Base-by-base conservation (phyloP, 371 early-diverging fungal species). In the Blakeslea trispora region DNA sequence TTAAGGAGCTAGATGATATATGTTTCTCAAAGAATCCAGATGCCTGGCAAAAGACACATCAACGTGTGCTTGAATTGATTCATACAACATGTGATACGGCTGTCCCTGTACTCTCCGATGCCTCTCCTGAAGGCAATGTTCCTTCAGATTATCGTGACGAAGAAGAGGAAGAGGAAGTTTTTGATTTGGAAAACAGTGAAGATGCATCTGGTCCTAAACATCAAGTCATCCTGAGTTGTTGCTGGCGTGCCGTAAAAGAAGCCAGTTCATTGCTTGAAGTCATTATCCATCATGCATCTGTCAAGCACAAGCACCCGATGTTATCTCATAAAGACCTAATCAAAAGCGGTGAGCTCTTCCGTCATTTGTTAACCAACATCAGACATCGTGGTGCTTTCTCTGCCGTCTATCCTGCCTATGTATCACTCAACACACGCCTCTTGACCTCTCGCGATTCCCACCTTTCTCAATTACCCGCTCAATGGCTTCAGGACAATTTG, bases 351-450 rank as follows among this genome's bases (percentile, higher is more conserved):
- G 63, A 70, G 2, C 68, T 87, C 22, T 76, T 91, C 41, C 74
- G 82, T 10, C 66, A 64, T 10, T 61, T 90, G 31, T 65, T 90
- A 62, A 88, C 85, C 1, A 77, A 84, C n/a, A 87, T 95, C 32
- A 82, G 97, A 17, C 97, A 96, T 55, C 86, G 91, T 32, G 97
- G 97, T 23, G 96, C 96, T 1, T 96, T 96, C 62, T 87, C 91
- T 0, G 89, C 94, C 1, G 92, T 94, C 0, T 87, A 91, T 63
- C 87, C 90, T 13, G 88, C 86, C 21, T 94, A 93, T 55, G 80
- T 87, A 5, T 68, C 71, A 0, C 69, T 95, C 4, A 91, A 92
- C 58, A 72, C 82, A 4, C 69, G 84, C 37, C 72, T 95, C 37
- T 63, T 89, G 41, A 70, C 69, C 19, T 88, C 88, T 1, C 47